A percentile compares a stretch with the other conserved stretches of the same genome.
phyloP scores from a whole-genome alignment of 805 yeast genomes.

The Schwanniomyces pseudopolymorphus region DNA sequence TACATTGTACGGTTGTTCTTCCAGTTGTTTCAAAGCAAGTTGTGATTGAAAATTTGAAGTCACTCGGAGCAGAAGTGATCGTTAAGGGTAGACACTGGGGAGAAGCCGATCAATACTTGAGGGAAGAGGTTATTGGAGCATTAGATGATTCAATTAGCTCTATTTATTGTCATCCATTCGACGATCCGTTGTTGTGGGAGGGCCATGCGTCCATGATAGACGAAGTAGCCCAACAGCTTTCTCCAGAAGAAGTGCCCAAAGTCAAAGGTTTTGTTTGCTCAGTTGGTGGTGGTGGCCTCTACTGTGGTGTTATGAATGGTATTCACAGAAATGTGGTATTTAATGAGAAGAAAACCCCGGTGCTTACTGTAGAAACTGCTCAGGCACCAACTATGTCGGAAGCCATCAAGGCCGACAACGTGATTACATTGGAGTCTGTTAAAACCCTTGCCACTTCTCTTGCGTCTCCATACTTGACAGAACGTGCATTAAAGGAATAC shows the following conservation, averaged over 20 bases:
- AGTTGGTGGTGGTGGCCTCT: constrained; percentile 37
- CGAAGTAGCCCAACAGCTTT: constrained; percentile 21
- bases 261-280: constrained; percentile 29
- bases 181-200: constrained; percentile 28
- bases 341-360: constrained; percentile 15
- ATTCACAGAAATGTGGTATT: constrained; percentile 11
- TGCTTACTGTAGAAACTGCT: constrained; percentile 26
- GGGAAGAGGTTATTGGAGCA: constrained; percentile 11
- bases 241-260: constrained; percentile 10
- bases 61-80: constrained; percentile 21
- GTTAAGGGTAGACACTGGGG: constrained; percentile 31
- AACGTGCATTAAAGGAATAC: constrained; percentile 16
- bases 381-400: constrained; percentile 23
- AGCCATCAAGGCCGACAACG: constrained; percentile 18
- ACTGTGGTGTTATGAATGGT: constrained; percentile 28
- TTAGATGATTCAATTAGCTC: constrained; percentile 14
- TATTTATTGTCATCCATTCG: constrained; percentile 34
- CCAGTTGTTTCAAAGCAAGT: constrained; percentile 20
- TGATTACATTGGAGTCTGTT: constrained; percentile 16
- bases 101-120: constrained; percentile 28
- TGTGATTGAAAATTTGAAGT: constrained; percentile 17
- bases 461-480: constrained; percentile 28
- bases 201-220: constrained; percentile 27
- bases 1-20: constrained; percentile 30
- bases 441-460: constrained; percentile 26